Percentiles rank a stretch among this genome's conserved stretches.
phyloP scores from a whole-genome alignment of 768 basidiomycete species.

The Daedaleopsis sinensis region DNA sequence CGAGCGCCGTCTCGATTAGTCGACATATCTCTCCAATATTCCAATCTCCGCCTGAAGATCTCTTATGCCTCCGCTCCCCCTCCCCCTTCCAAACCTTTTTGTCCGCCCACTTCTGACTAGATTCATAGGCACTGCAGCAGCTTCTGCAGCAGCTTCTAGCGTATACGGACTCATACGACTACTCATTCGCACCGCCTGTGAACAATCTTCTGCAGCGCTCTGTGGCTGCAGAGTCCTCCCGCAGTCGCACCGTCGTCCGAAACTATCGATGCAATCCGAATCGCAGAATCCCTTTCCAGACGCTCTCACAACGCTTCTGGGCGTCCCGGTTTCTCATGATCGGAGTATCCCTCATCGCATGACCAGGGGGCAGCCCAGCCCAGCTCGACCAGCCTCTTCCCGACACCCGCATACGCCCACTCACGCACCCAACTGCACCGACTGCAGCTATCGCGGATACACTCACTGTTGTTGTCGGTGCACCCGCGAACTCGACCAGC shows the following conservation, averaged over 20 bases:
- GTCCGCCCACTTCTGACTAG: not conserved
- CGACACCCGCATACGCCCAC: not conserved
- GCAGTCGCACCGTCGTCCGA: slow-evolving; percentile 7
- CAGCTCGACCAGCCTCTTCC: slow-evolving; percentile 4
- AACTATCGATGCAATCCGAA: slow-evolving; percentile 7
- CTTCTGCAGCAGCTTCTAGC: not conserved
- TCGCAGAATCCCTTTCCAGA: slow-evolving; percentile 7
- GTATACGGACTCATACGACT: not conserved
- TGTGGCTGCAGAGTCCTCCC: slow-evolving; percentile 3
- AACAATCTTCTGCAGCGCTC: not conserved
- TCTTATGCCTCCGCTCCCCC: not conserved
- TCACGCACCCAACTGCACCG: not conserved
- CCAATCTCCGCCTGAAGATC: not conserved
- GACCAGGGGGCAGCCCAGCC: slow-evolving; percentile 10
- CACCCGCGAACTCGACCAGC: not conserved
- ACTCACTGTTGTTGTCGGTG: not conserved
- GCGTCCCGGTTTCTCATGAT: slow-evolving; percentile 23
- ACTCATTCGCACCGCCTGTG: not conserved
- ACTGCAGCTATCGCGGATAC: not conserved
- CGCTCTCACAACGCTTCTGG: slow-evolving; percentile 16
- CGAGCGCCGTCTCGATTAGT: not conserved
- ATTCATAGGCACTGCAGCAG: too few species aligned
- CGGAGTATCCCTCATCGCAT: slow-evolving; percentile 22
- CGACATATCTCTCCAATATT: not conserved
- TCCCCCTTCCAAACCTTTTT: not conserved